Evolutionary conservation across 352 stramenopile species (phyloP).

Genomic region (Pythium aquatile): DNA sequence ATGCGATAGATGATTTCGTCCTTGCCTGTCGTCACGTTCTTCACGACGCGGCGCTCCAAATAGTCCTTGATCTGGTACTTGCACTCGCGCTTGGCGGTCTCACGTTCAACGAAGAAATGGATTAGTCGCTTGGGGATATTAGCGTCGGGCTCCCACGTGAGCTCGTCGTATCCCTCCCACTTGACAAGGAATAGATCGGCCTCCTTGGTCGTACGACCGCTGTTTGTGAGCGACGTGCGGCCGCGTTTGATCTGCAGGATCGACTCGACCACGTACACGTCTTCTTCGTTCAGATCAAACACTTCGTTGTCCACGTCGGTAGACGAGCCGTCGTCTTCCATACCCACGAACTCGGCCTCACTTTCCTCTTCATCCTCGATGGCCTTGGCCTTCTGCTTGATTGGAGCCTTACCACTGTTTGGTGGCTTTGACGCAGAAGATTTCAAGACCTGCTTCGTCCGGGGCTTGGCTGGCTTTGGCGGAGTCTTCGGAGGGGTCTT

Average conservation of each 20-base stretch:
- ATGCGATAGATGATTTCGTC: slow-evolving; percentile 72
- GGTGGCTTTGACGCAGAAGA: not conserved
- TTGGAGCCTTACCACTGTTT: not conserved
- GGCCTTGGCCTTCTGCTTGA: not conserved
- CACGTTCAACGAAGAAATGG: slow-evolving; percentile 53
- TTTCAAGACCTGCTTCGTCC: not conserved
- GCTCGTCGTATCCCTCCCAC: slow-evolving; percentile 76
- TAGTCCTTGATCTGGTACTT: slow-evolving; percentile 59
- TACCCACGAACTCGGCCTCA: slow-evolving; percentile 16
- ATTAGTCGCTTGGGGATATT: slow-evolving; percentile 70
- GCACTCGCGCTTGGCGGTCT: slow-evolving; percentile 44
- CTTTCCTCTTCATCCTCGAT: not conserved
- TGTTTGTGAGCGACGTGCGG: slow-evolving; percentile 36
- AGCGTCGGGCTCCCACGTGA: slow-evolving; percentile 71
- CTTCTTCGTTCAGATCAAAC: slow-evolving; percentile 73
- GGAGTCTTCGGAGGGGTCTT: not conserved
- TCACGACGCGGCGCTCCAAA: slow-evolving; percentile 46
- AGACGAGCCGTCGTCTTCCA: slow-evolving; percentile 38
- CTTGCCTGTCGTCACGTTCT: slow-evolving; percentile 53
- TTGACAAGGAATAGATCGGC: slow-evolving; percentile 74
- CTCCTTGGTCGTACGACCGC: slow-evolving; percentile 42
- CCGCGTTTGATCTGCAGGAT: slow-evolving; percentile 71
- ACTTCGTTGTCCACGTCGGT: slow-evolving; percentile 64
- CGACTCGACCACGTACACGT: slow-evolving; percentile 71
- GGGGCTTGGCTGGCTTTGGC: slow-evolving; percentile 3